Conservation (phyloP, 2,329 filamentous ascomycete genomes). For the Fusarium pseudograminearum region DNA sequence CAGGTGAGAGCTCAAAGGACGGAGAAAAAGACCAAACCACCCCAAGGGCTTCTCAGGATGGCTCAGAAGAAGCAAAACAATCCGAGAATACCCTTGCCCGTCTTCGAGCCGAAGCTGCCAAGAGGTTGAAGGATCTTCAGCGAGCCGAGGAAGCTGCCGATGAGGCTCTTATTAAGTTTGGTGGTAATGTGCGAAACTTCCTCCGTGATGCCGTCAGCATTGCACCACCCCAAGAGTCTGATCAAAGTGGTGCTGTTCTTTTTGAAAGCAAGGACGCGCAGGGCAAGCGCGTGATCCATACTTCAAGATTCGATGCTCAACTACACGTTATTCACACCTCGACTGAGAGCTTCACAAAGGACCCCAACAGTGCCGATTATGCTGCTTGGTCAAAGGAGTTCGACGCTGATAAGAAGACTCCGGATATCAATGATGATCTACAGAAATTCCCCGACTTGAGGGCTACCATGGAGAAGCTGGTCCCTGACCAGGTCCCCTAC, state of each 20-base stretch:
- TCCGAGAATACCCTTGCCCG: constrained; percentile 78
- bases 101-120: constrained; percentile 81
- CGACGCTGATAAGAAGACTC: constrained; percentile 85
- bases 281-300: constrained; percentile 94
- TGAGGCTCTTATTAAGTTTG: constrained; percentile 92
- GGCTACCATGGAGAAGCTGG: constrained; percentile 91
- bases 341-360: constrained; percentile 82
- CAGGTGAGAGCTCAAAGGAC: constrained; percentile 49
- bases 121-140: constrained; percentile 88
- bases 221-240: constrained; percentile 73
- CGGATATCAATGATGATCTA: constrained; percentile 82
- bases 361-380: constrained; percentile 82
- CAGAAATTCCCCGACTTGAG: constrained; percentile 88
- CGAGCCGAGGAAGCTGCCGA: constrained; percentile 95
- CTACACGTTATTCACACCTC: constrained; percentile 94
- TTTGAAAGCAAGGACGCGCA: constrained; percentile 94
- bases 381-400: constrained; percentile 79
- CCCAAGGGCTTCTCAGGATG: constrained; percentile 57
- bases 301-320: constrained; percentile 93
- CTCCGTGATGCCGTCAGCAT: constrained; percentile 91
- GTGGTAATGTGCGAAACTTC: constrained; percentile 89
- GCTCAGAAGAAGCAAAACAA: constrained; percentile 59
- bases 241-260: constrained; percentile 72
- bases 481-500: constrained; percentile 94
- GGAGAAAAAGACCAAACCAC: constrained; percentile 58